phyloP scores from a whole-genome alignment of 805 yeast species.

The Lipomyces yamanashiensis region DNA sequence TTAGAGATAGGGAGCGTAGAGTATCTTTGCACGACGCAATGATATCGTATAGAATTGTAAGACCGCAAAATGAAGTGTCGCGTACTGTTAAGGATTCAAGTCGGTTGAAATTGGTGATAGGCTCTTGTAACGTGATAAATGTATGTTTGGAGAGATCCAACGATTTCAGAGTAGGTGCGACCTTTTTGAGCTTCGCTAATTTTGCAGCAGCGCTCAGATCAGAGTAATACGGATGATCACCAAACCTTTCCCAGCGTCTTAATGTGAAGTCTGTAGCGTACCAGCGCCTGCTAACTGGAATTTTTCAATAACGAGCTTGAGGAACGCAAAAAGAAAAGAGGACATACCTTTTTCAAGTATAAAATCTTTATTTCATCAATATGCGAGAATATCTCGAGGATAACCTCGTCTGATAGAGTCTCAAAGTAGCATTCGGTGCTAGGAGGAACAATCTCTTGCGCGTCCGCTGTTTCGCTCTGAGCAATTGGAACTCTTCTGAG shows the following conservation, averaged over 20 bases:
- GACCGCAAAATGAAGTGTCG: conserved; percentile 5
- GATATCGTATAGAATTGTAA: background rate
- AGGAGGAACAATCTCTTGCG: too few species aligned
- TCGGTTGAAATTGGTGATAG: background rate
- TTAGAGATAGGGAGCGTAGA: background rate
- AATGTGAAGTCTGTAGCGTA: background rate
- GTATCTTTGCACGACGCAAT: background rate
- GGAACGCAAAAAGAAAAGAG: background rate
- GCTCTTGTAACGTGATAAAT: background rate
- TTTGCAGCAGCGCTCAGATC: background rate
- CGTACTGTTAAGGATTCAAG: background rate
- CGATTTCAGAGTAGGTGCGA: background rate
- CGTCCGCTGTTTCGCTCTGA: too few species aligned
- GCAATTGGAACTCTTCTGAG: too few species aligned
- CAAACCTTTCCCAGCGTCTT: conserved; percentile 1
- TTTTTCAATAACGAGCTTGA: background rate
- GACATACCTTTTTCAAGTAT: background rate
- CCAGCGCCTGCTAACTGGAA: background rate
- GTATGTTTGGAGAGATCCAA: background rate
- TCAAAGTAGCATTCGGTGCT: too few species aligned
- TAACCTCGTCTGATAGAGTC: too few species aligned
- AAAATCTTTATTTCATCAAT: background rate
- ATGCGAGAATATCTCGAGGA: too few species aligned
- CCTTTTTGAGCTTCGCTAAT: background rate
- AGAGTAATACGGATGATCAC: background rate